Conservation (phyloP, 768 basidiomycete genomes). For the Tremella mesenterica region DNA sequence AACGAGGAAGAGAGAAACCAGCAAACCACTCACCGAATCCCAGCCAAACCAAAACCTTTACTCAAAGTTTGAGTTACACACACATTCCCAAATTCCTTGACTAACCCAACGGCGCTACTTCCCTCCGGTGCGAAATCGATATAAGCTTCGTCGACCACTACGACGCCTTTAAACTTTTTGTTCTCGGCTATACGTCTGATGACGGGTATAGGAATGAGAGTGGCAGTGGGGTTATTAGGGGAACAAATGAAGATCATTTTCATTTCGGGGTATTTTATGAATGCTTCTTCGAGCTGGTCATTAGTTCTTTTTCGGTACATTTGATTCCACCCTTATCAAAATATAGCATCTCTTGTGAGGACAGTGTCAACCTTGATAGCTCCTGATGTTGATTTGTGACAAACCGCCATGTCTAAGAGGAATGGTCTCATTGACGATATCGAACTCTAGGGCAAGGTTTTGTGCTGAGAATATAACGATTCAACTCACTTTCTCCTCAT, state of each 20-base stretch:
- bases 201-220: conserved; percentile 62
- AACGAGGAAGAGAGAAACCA: too few species aligned
- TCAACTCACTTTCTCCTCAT: too few species aligned
- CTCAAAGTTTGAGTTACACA: conserved; percentile 95
- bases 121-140: conserved; percentile 73
- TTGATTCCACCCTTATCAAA: too few species aligned
- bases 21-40: conserved; percentile 62
- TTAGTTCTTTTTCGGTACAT: too few species aligned
- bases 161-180: conserved; percentile 75
- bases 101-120: conserved; percentile 59
- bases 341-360: conserved; percentile 12
- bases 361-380: conserved; percentile 51
- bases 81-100: conserved; percentile 75
- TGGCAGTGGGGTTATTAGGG: conserved; percentile 94
- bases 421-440: too few species aligned
- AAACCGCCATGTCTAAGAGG: too few species aligned
- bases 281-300: conserved; percentile 44
- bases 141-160: conserved; percentile 94
- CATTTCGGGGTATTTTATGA: conserved; percentile 64
- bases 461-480: too few species aligned
- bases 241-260: conserved; percentile 93
- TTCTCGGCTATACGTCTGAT: conserved; percentile 67
- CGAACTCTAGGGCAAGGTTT: too few species aligned
- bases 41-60: conserved; percentile 92
- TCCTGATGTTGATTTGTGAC: too few species aligned